Percentiles rank a stretch among this genome's conserved stretches.
Evolutionary conservation across 768 basidiomycete species (phyloP).

Genomic region (Suillus luteus): DNA sequence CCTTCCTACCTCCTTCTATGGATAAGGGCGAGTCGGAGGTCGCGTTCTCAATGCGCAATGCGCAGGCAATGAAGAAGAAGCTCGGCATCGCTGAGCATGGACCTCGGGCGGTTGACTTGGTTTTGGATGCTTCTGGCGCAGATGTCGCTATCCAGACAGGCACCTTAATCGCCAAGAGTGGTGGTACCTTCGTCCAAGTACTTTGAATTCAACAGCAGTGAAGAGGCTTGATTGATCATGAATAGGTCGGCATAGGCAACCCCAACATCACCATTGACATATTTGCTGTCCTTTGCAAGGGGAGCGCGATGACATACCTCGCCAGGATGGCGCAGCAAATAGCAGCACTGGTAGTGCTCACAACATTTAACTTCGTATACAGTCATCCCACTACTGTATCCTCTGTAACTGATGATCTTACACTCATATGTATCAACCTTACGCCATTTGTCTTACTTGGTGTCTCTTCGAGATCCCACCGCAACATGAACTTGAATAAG

Average conservation of each 20-base stretch:
- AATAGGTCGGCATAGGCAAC: slow-evolving; percentile 88
- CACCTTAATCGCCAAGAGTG: slow-evolving; percentile 70
- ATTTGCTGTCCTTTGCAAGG: slow-evolving; percentile 68
- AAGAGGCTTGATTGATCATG: too few relatives aligned
- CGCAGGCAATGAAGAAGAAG: slow-evolving; percentile 60
- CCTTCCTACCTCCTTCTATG: slow-evolving; percentile 60
- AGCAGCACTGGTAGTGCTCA: too few relatives aligned
- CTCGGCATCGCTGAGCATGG: slow-evolving; percentile 76
- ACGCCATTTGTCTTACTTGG: too few relatives aligned
- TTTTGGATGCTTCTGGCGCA: slow-evolving; percentile 91
- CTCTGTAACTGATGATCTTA: too few relatives aligned
- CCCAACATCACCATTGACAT: slow-evolving; percentile 77
- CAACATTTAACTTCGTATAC: too few relatives aligned
- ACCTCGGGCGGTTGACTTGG: slow-evolving; percentile 71
- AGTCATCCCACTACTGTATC: too few relatives aligned
- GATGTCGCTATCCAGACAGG: slow-evolving; percentile 91
- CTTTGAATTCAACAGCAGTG: slow-evolving; percentile 12
- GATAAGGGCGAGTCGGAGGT: slow-evolving; percentile 65
- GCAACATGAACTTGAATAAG: too few relatives aligned
- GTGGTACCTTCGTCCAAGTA: slow-evolving; percentile 76
- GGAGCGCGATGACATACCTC: too few relatives aligned
- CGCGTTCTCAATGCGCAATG: slow-evolving; percentile 73
- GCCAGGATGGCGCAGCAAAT: too few relatives aligned
- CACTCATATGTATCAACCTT: too few relatives aligned
- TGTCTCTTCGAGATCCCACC: too few relatives aligned